Evolutionary conservation across 164 flowering plant genomes (phyloP).

Genomic region (Platanus orientalis): DNA sequence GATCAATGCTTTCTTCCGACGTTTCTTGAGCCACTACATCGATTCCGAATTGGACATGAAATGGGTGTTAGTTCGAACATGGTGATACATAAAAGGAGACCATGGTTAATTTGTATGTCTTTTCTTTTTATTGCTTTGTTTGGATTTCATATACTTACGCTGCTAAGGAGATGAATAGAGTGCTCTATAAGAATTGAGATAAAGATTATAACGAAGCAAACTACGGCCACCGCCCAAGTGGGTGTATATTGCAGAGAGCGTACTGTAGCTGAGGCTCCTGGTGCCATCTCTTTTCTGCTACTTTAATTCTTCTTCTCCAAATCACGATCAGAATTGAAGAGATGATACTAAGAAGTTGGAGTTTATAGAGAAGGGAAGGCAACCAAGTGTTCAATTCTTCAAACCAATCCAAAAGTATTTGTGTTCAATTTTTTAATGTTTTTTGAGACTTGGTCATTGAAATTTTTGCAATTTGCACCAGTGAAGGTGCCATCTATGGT

Average conservation of each 20-base stretch:
- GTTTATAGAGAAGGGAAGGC: no score
- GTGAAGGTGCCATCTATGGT: no score
- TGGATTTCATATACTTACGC: neutral
- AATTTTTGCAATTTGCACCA: no score
- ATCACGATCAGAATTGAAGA: no score
- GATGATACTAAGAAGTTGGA: no score
- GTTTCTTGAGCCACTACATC: slow-evolving; percentile 36
- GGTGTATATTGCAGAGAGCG: neutral
- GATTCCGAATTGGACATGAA: neutral
- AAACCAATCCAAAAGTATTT: no score
- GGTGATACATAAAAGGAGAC: neutral
- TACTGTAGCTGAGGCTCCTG: neutral
- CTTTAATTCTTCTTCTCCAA: no score
- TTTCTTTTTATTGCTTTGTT: neutral
- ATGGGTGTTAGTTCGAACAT: neutral
- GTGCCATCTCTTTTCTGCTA: neutral
- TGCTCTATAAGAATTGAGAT: neutral
- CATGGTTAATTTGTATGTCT: no score
- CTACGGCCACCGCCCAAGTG: neutral
- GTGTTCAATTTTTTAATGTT: no score
- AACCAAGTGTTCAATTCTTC: no score
- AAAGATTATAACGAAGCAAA: neutral
- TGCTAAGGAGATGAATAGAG: neutral
- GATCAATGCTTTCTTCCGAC: slow-evolving; percentile 22
- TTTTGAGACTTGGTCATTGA: no score